Conservation (phyloP, 441 rosid species). For the Gossypium trilobum region DNA sequence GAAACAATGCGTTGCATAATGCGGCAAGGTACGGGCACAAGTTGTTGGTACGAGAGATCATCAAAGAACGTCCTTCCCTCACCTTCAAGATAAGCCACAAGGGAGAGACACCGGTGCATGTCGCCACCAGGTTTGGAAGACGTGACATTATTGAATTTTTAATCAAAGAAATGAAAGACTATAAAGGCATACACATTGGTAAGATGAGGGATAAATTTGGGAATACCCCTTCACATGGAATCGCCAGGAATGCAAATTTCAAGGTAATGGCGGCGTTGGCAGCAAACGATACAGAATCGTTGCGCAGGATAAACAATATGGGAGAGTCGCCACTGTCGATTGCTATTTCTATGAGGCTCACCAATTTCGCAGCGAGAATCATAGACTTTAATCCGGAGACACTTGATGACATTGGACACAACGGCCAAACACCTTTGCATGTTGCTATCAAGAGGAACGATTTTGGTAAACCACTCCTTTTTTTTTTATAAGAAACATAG, state of each 20-base stretch:
- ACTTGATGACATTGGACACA: not conserved
- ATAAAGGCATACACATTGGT: not conserved
- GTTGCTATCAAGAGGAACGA: not conserved
- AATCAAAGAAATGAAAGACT: not conserved
- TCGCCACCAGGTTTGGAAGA: not conserved
- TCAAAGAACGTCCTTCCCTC: not conserved
- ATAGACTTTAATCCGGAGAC: not conserved
- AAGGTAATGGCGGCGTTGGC: not conserved
- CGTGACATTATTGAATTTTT: not conserved
- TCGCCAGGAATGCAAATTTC: not conserved
- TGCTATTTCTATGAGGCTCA: not conserved
- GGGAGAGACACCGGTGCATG: conserved; percentile 3
- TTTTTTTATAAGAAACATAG: not conserved
- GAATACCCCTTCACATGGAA: conserved; percentile 7
- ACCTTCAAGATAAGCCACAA: not conserved
- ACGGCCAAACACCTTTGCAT: conserved; percentile 1
- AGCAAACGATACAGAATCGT: not conserved
- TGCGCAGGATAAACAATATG: not conserved
- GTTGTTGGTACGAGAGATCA: not conserved
- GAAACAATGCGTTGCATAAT: conserved; percentile 12
- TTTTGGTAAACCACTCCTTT: not conserved
- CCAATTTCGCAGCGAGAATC: not conserved
- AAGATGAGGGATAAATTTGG: not conserved
- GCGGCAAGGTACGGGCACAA: conserved; percentile 7
- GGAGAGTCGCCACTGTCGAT: not conserved